Percentiles rank a stretch among this genome's conserved stretches.
Conservation (phyloP, 1,139 yeast genomes). For the Geotrichum citri-aurantii region DNA sequence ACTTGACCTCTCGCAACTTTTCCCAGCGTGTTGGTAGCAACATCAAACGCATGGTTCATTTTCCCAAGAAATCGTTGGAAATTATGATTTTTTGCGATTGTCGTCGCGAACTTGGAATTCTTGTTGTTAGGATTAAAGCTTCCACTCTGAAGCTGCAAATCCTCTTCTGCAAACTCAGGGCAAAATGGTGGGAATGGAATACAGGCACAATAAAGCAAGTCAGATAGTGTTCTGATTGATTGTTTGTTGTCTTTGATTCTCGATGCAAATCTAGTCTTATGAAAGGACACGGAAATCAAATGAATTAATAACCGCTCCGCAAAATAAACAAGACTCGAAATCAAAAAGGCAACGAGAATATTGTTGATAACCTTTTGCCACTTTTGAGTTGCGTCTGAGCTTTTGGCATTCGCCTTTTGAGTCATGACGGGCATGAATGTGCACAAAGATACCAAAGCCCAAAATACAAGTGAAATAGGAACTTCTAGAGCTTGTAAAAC, state of each 20-base stretch:
- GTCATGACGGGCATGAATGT: conserved; percentile 38
- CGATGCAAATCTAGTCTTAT: conserved; percentile 38
- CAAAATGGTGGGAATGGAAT: conserved; percentile 37
- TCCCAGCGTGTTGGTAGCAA: conserved; percentile 32
- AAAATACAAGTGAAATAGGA: conserved; percentile 34
- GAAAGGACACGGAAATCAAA: conserved; percentile 40
- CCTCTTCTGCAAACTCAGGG: conserved; percentile 38
- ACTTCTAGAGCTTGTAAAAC: conserved; percentile 36
- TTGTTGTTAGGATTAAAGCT: conserved; percentile 22
- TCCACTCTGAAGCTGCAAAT: conserved; percentile 31
- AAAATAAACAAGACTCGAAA: conserved; percentile 36
- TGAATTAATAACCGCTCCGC: conserved; percentile 38
- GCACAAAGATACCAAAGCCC: conserved; percentile 36
- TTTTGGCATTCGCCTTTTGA: conserved; percentile 27
- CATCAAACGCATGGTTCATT: conserved; percentile 32
- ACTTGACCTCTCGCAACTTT: conserved; percentile 29
- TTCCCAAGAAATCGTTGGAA: conserved; percentile 29
- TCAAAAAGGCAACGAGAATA: conserved; percentile 37
- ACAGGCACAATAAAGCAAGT: conserved; percentile 35
- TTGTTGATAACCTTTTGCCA: conserved; percentile 39
- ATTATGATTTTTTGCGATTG: conserved; percentile 24
- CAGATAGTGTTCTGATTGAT: conserved; percentile 31
- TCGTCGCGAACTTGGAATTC: conserved; percentile 21
- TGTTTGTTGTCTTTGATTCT: conserved; percentile 38
- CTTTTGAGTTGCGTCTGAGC: conserved; percentile 24